Conservation (phyloP, 2,329 filamentous ascomycete genomes). For the Scorias spongiosa region DNA sequence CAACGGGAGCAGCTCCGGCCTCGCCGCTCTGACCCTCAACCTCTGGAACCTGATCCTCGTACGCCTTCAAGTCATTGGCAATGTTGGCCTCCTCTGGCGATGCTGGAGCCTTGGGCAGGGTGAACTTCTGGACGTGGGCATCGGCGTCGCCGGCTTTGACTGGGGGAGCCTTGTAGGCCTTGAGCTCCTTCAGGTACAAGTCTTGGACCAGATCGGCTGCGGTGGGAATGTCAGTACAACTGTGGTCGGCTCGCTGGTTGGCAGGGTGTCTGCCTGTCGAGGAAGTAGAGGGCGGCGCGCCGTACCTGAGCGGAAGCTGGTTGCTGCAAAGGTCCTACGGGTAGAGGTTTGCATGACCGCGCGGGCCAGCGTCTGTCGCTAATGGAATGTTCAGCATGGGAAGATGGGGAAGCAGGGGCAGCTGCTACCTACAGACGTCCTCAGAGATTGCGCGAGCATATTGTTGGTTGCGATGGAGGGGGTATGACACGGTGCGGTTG, state of each 20-base stretch:
- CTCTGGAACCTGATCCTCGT: constrained; percentile 88
- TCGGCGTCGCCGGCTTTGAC: constrained; percentile 78
- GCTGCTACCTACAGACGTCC: constrained; percentile 37
- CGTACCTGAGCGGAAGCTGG: neutral
- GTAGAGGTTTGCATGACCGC: constrained; percentile 41
- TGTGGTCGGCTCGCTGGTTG: constrained; percentile 1
- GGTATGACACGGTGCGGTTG: constrained; percentile 1
- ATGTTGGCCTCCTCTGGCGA: constrained; percentile 93
- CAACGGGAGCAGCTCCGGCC: constrained; percentile 43
- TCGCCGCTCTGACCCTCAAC: constrained; percentile 72
- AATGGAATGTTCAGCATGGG: constrained; percentile 13
- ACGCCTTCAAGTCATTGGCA: constrained; percentile 78
- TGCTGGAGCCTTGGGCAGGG: constrained; percentile 60
- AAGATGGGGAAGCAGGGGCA: constrained; percentile 8
- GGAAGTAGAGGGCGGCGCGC: constrained; percentile 40
- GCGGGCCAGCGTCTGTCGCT: constrained; percentile 48
- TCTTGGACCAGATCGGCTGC: constrained; percentile 94
- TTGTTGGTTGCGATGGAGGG: constrained; percentile 13
- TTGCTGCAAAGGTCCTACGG: neutral
- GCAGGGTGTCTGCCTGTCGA: constrained; percentile 44
- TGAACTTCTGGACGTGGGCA: constrained; percentile 82
- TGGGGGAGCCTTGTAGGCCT: constrained; percentile 76
- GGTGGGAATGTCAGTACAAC: constrained; percentile 1
- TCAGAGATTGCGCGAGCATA: constrained; percentile 48
- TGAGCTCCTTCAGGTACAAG: constrained; percentile 91